Evolutionary conservation across 2,329 filamentous ascomycete genomes (phyloP).

Genomic region (Ophidiomyces ophidiicola): DNA sequence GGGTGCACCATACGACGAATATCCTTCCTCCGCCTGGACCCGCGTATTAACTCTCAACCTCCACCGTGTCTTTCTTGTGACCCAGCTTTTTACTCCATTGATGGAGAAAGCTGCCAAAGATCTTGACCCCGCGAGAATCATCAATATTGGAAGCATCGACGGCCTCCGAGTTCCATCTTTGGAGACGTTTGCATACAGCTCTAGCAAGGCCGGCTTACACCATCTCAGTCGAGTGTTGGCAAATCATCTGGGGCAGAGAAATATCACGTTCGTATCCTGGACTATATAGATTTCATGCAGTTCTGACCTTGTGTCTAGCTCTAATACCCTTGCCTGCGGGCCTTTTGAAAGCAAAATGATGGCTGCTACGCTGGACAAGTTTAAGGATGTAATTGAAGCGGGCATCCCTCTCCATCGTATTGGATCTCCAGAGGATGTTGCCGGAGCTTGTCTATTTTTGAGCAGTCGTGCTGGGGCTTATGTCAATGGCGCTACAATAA

Average conservation of each 20-base stretch:
- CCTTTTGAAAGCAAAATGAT: constrained; percentile 49
- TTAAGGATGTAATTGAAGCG: constrained; percentile 37
- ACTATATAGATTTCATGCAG: not conserved
- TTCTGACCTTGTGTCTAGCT: constrained; percentile 29
- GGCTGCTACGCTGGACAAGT: constrained; percentile 40
- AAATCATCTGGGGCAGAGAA: constrained; percentile 39
- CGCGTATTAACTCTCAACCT: constrained; percentile 45
- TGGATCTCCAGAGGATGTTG: constrained; percentile 55
- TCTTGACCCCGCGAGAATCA: constrained; percentile 37
- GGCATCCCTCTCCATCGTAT: constrained; percentile 56
- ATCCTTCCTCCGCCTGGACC: constrained; percentile 46
- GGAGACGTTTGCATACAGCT: constrained; percentile 43
- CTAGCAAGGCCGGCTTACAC: constrained; percentile 43
- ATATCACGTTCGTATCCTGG: constrained; percentile 39
- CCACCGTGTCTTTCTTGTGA: constrained; percentile 41
- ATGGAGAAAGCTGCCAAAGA: constrained; percentile 36
- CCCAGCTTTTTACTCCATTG: constrained; percentile 37
- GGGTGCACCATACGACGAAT: constrained; percentile 47
- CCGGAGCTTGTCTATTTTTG: constrained; percentile 59
- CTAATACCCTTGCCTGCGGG: constrained; percentile 59
- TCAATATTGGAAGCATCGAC: constrained; percentile 44
- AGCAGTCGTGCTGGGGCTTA: constrained; percentile 54
- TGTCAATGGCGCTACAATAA: constrained; percentile 53
- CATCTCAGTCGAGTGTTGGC: constrained; percentile 42
- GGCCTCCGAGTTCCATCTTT: constrained; percentile 42